Conservation (phyloP, 2,329 filamentous ascomycete species). For the Phyllachora maydis region DNA sequence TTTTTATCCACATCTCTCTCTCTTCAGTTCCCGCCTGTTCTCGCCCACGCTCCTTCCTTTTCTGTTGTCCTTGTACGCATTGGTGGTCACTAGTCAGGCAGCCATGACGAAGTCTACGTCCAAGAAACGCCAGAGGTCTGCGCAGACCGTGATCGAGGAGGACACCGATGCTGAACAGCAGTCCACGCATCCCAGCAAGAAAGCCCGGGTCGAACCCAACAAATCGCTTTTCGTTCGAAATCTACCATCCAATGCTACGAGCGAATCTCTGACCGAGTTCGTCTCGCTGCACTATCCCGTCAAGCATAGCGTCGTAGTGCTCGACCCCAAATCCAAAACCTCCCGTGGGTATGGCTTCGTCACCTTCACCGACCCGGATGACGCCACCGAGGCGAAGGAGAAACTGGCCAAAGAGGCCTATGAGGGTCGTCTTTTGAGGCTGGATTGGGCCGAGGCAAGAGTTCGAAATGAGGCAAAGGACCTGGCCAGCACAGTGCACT, state of each 20-base stretch:
- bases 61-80: too few relatives aligned
- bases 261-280: constrained; percentile 63
- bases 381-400: constrained; percentile 61
- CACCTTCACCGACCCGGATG: constrained; percentile 84
- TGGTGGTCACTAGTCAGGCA: too few relatives aligned
- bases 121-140: too few relatives aligned
- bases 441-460: constrained; percentile 77
- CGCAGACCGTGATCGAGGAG: too few relatives aligned
- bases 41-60: too few relatives aligned
- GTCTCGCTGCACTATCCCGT: constrained; percentile 91
- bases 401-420: constrained; percentile 64
- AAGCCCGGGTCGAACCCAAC: constrained; percentile 35
- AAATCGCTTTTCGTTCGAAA: constrained; percentile 81
- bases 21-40: too few relatives aligned
- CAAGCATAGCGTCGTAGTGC: constrained; percentile 86
- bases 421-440: constrained; percentile 60
- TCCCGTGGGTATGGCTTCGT: constrained; percentile 94
- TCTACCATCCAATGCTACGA: constrained; percentile 58
- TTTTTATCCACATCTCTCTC: too few relatives aligned
- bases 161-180: constrained; percentile 2
- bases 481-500: constrained; percentile 7
- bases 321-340: constrained; percentile 66
- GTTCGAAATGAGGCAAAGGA: constrained; percentile 38
- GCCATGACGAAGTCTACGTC: too few relatives aligned
- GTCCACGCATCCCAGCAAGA: constrained; percentile 24